Evolutionary conservation across 495 filamentous ascomycete species (phyloP).

Genomic region (Penicillium ucsense): DNA sequence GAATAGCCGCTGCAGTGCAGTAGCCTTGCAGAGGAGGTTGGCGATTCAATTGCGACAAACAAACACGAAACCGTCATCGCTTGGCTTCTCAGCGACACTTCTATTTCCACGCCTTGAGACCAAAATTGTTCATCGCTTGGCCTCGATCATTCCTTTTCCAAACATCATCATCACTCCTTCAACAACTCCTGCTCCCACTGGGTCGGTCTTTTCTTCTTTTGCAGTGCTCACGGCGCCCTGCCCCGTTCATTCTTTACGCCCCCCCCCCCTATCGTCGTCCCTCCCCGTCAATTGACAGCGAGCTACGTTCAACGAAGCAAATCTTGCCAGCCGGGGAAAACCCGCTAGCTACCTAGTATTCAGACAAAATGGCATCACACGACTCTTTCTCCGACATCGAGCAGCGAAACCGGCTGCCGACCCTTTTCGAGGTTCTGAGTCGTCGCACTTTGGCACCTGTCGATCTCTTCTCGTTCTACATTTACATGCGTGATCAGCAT

Average conservation of each 20-base stretch:
- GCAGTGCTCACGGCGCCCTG: constrained; percentile 1
- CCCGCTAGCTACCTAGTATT: not conserved
- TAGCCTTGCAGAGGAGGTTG: not conserved
- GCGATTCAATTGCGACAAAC: too few relatives aligned
- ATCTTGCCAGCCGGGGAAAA: too few relatives aligned
- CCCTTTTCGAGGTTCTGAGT: constrained; percentile 88
- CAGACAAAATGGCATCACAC: constrained; percentile 24
- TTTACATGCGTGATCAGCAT: constrained; percentile 98
- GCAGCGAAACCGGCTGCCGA: constrained; percentile 77
- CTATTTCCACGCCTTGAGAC: too few relatives aligned
- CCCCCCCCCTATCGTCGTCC: constrained; percentile 2
- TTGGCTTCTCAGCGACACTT: too few relatives aligned
- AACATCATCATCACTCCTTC: too few relatives aligned
- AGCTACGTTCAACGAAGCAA: too few relatives aligned
- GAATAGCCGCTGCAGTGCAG: constrained; percentile 5
- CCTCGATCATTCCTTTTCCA: too few relatives aligned
- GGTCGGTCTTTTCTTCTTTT: not conserved
- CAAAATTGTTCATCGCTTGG: too few relatives aligned
- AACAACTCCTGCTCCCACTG: too few relatives aligned
- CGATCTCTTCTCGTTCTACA: constrained; percentile 97
- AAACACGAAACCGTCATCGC: too few relatives aligned
- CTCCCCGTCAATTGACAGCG: not conserved
- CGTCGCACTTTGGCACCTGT: constrained; percentile 84
- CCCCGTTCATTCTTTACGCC: constrained; percentile 2
- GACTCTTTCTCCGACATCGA: constrained; percentile 25